Conservation (phyloP, 2,329 filamentous ascomycete species). For the Chrysoporthe austroafricana region DNA sequence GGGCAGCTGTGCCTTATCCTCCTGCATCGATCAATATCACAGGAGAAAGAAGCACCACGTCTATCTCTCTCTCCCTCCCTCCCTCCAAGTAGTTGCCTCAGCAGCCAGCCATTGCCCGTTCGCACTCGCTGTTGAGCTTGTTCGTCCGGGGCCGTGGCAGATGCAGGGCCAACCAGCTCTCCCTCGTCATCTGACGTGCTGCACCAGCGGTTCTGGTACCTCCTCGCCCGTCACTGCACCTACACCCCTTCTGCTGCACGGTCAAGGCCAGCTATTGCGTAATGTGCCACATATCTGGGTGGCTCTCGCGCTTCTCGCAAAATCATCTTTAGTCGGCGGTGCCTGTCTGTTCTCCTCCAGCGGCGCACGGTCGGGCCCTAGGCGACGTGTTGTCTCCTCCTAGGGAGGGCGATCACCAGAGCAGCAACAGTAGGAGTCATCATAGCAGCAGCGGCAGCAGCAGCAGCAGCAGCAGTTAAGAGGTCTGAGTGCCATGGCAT, state of each 20-base stretch:
- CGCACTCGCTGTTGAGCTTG: no score
- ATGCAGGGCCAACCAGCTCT: not conserved
- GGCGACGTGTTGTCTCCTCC: no score
- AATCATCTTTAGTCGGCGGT: not conserved
- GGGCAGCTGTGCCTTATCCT: not conserved
- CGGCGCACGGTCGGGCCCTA: no score
- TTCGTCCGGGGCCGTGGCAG: not conserved
- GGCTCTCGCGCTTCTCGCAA: slow-evolving; percentile 4
- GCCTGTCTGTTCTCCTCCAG: not conserved
- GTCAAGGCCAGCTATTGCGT: slow-evolving; percentile 1
- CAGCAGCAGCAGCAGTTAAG: no score
- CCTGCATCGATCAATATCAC: not conserved
- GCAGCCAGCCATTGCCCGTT: no score
- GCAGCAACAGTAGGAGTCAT: no score
- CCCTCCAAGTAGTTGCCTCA: not conserved
- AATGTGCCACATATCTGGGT: slow-evolving; percentile 8
- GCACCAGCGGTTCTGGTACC: not conserved
- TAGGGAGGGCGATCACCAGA: no score
- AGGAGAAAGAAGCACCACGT: not conserved
- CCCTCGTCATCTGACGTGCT: not conserved
- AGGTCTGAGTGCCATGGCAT: no score
- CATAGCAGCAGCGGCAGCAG: no score
- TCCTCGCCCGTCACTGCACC: not conserved
- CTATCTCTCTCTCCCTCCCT: not conserved
- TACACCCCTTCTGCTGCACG: slow-evolving; percentile 1